These are phyloP conservation scores for Massarina eburnea DNA, from an alignment of 2,329 filamentous ascomycete species.

Conservation along the genomic window DNA sequence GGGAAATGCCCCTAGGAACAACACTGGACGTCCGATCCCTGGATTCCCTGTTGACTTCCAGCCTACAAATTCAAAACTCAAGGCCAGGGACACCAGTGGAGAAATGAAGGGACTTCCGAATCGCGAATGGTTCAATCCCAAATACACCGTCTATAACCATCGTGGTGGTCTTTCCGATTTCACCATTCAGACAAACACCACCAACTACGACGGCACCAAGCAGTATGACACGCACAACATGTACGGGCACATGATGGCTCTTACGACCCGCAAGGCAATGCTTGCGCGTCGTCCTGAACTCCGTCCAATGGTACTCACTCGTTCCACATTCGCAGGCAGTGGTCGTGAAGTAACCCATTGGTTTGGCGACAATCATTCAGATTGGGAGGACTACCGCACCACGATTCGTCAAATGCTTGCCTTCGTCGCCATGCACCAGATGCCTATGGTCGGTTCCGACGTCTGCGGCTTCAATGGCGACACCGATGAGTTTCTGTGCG, in stretches of 20 bases:
- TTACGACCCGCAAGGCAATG: conserved; percentile 67
- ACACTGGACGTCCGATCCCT: conserved; percentile 64
- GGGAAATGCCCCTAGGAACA: conserved; percentile 53
- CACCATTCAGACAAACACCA: conserved; percentile 66
- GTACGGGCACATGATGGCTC: conserved; percentile 75
- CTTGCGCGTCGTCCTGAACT: conserved; percentile 61
- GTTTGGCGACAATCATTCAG: conserved; percentile 58
- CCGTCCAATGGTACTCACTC: conserved; percentile 72
- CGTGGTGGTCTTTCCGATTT: conserved; percentile 48
- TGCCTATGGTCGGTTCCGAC: conserved; percentile 58
- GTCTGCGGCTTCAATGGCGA: conserved; percentile 75
- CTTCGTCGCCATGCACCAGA: conserved; percentile 51
- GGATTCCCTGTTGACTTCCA: conserved; percentile 71
- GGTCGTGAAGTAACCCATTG: conserved; percentile 63
- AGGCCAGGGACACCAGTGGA: conserved; percentile 30
- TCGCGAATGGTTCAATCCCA: conserved; percentile 65
- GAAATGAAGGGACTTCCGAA: conserved; percentile 61
- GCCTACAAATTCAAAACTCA: conserved; percentile 42
- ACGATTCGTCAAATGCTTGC: conserved; percentile 48
- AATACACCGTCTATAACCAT: conserved; percentile 67
- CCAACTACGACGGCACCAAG: conserved; percentile 66
- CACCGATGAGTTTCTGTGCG: conserved; percentile 68
- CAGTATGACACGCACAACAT: conserved; percentile 79
- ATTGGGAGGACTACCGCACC: conserved; percentile 49
- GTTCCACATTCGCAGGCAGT: conserved; percentile 74